These are phyloP conservation scores for Tylopilus balloui DNA, from an alignment of 768 basidiomycete species.

Conservation along the genomic window DNA sequence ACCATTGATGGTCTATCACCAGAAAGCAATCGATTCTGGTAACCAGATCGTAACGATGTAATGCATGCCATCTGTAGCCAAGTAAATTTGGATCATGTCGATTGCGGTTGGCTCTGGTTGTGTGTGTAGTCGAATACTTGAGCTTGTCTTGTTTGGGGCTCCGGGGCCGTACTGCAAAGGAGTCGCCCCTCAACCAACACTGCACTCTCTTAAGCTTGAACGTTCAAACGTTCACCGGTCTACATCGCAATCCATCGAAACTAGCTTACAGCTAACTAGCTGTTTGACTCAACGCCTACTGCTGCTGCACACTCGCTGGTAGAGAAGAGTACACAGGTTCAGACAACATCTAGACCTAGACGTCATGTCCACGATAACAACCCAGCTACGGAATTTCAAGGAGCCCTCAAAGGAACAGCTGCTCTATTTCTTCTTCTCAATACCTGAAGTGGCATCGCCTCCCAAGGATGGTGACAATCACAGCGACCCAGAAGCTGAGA, in stretches of 20 bases:
- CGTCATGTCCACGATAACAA: constrained; percentile 76
- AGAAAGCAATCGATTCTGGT: constrained; percentile 35
- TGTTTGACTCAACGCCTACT: not conserved
- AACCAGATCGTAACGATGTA: too few species aligned
- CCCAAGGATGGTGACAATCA: constrained; percentile 23
- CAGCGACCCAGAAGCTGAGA: constrained; percentile 44
- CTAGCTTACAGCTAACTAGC: not conserved
- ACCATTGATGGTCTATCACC: constrained; percentile 25
- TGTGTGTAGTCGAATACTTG: not conserved
- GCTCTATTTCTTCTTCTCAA: constrained; percentile 81
- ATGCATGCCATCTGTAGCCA: too few species aligned
- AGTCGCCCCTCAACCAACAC: constrained; percentile 11
- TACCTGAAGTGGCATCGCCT: constrained; percentile 45
- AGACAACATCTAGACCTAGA: constrained; percentile 3
- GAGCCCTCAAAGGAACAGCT: constrained; percentile 88
- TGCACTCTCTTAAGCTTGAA: not conserved
- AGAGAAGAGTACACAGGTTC: not conserved
- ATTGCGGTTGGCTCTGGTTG: too few species aligned
- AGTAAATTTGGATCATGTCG: too few species aligned
- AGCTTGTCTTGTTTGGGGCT: constrained; percentile 18
- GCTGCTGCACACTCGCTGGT: not conserved
- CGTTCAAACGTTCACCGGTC: not conserved
- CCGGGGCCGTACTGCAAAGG: constrained; percentile 11
- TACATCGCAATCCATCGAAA: constrained; percentile 4
- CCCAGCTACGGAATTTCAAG: constrained; percentile 86